Evolutionary conservation across 352 stramenopile species (phyloP), one percentile per base, ranked within the genome.

Genomic region (Albugo candida): DNA sequence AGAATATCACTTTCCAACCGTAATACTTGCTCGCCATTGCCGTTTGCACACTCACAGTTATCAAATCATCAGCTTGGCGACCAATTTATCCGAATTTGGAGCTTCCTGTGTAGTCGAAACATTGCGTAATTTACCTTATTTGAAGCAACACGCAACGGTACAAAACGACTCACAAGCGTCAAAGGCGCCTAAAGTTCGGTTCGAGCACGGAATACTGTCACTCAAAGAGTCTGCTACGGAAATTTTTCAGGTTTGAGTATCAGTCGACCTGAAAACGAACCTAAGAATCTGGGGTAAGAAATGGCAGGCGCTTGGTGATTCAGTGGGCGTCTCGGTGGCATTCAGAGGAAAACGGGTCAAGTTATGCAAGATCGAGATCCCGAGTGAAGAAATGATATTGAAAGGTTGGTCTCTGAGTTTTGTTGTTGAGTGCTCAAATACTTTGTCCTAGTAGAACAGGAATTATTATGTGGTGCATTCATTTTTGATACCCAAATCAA

Each of bases 221-320:
- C 61, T 83, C 10, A n/a, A 53, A 12, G 70, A 83, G 45, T 62
- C 64, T 5, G 68, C 72, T 41, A 47, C 56, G 36, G 41, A 60
- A 14, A 65, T 87, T 16, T 83, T 75, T 45, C 59, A 80, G 38
- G 70, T 35, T 52, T 41, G 14, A 18, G 4, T n/a, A 42, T 5
- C 27, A 34, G 45, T 37, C 19, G 1, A 36, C 39, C 45, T 20
- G 40, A 18, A 35, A 4, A n/a, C 37, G 14, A 11, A 48, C 17
- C 3, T 21, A 52, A 41, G 1, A 14, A 43, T 19, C 11, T 14
- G n/a, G n/a, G 24, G 31, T 46, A 20, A 86, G 71, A 59, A 63
- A 49, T 91, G 74, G 74, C 74, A 87, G 45, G 72, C 77, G 37
- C 60, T 91, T 40, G 72, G 74, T 40, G 76, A 79, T 51, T 81